phyloP scores from a whole-genome alignment of 352 stramenopile genomes.

The Aphanomyces euteiches region DNA sequence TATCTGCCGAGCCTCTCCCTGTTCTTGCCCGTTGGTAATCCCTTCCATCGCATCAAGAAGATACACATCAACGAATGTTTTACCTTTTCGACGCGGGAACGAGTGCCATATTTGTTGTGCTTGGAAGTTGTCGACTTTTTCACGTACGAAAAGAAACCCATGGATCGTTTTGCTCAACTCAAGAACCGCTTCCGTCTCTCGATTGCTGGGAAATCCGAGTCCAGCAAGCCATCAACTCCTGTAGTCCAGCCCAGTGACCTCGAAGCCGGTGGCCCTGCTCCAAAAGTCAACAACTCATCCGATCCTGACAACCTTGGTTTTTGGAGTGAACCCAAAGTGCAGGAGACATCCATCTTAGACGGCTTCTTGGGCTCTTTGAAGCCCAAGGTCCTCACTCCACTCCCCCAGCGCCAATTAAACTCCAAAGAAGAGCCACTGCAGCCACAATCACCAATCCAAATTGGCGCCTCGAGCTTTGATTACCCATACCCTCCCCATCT shows the following conservation, averaged over 20 bases:
- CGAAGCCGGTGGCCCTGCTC: neutral
- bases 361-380: conserved; percentile 69
- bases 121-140: conserved; percentile 74
- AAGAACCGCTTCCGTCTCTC: conserved; percentile 27
- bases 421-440: conserved; percentile 23
- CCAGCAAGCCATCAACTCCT: conserved; percentile 21
- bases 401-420: conserved; percentile 25
- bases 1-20: conserved; percentile 75
- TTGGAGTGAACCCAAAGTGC: conserved; percentile 65
- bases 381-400: conserved; percentile 45
- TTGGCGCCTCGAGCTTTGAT: conserved; percentile 17
- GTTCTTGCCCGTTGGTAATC: conserved; percentile 72
- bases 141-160: conserved; percentile 39
- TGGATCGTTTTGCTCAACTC: conserved; percentile 32
- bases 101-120: conserved; percentile 75
- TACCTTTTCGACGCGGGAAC: conserved; percentile 76
- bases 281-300: conserved; percentile 27
- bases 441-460: conserved; percentile 5
- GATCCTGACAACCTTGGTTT: conserved; percentile 69
- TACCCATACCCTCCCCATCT: conserved; percentile 22
- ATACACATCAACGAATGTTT: conserved; percentile 79
- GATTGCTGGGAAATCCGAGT: conserved; percentile 6
- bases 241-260: conserved; percentile 4
- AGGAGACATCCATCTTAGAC: conserved; percentile 61
- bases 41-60: conserved; percentile 68